Evolutionary conservation across 352 stramenopile genomes (phyloP).

Genomic region (Halophytophthora batemanensis): DNA sequence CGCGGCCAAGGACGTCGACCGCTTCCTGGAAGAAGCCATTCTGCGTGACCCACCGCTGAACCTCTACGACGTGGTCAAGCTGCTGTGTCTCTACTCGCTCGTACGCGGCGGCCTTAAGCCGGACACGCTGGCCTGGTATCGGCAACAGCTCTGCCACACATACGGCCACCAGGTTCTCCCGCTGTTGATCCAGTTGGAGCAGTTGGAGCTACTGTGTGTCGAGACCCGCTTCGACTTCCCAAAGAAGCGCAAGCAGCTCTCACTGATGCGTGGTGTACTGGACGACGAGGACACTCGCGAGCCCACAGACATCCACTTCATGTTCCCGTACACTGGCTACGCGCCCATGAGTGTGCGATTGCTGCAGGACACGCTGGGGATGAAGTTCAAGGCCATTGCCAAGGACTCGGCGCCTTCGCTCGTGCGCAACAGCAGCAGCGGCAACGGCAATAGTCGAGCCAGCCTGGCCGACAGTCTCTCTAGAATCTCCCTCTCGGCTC

Average conservation of each 20-base stretch:
- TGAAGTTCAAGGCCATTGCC: conserved; percentile 55
- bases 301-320: conserved; percentile 75
- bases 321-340: conserved; percentile 86
- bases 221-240: conserved; percentile 70
- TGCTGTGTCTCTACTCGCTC: conserved; percentile 75
- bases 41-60: conserved; percentile 65
- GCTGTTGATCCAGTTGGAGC: conserved; percentile 67
- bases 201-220: conserved; percentile 59
- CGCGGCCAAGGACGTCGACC: conserved; percentile 55
- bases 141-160: conserved; percentile 77
- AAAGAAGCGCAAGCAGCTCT: conserved; percentile 36
- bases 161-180: conserved; percentile 73
- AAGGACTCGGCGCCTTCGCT: conserved; percentile 30
- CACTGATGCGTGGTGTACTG: conserved; percentile 34
- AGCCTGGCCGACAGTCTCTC: conserved; percentile 18
- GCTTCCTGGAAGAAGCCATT: conserved; percentile 67
- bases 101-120: conserved; percentile 61
- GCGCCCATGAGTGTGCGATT: conserved; percentile 79
- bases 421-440: conserved; percentile 19
- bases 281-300: conserved; percentile 51
- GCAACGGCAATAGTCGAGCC: conserved; percentile 15
- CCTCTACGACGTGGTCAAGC: conserved; percentile 69
- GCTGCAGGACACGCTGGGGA: conserved; percentile 70
- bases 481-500: conserved; percentile 5
- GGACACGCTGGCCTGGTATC: conserved; percentile 59